Percentiles rank a stretch among this genome's conserved stretches.
Conservation (phyloP, 169 alveolate genomes). For the Plasmodium sp. region DNA sequence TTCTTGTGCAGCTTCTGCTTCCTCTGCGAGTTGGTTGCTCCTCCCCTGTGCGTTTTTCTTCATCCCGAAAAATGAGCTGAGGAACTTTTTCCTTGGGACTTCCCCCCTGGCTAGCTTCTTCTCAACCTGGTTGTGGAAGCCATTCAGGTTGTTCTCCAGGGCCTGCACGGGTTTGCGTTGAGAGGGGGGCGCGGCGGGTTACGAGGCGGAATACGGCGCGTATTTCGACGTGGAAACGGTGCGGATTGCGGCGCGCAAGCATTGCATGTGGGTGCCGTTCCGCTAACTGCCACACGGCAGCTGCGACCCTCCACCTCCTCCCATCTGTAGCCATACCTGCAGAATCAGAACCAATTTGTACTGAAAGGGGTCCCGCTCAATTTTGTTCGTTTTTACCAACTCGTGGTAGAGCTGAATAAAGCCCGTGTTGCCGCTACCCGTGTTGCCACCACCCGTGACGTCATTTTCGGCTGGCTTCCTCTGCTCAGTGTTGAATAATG, state of each 20-base stretch:
- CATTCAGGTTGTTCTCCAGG: constrained; percentile 48
- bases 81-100: not conserved
- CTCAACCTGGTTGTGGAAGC: constrained; percentile 17
- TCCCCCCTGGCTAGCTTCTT: constrained; percentile 2
- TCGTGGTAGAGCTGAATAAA: constrained; percentile 41
- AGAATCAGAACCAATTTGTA: constrained; percentile 33
- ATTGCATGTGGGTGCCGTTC: not conserved
- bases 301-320: not conserved
- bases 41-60: not conserved
- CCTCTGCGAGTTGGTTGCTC: not conserved
- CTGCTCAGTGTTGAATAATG: constrained; percentile 9
- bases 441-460: not conserved
- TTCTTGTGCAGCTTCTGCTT: not conserved
- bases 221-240: no score
- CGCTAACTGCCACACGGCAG: not conserved
- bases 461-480: not conserved
- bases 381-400: constrained; percentile 49
- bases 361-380: constrained; percentile 57
- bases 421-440: not conserved
- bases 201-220: not conserved
- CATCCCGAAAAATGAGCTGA: constrained; percentile 29
- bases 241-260: not conserved
- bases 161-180: constrained; percentile 11
- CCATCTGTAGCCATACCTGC: constrained; percentile 7
- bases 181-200: not conserved